A percentile compares a stretch with the other conserved stretches of the same genome.
Evolutionary conservation across 805 yeast species (phyloP).

Genomic region (Metschnikowia vanudenii): DNA sequence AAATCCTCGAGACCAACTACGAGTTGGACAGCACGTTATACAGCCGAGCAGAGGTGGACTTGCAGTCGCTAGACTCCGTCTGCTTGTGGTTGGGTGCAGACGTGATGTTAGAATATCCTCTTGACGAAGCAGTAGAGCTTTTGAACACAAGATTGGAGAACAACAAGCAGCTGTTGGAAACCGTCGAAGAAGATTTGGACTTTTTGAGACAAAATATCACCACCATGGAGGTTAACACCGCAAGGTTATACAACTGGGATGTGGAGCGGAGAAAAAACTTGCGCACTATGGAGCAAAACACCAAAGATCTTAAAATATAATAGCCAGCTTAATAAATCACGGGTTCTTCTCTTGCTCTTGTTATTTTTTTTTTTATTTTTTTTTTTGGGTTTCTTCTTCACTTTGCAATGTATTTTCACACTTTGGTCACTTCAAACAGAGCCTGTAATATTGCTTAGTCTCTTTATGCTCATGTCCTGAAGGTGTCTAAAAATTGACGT

Average conservation of each 20-base stretch:
- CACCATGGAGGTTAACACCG: constrained; percentile 96
- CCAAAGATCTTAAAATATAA: constrained; percentile 26
- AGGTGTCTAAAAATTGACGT: constrained; percentile 58
- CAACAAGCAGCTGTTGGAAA: constrained; percentile 56
- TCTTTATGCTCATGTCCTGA: constrained; percentile 33
- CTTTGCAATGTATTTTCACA: no score
- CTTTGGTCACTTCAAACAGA: no score
- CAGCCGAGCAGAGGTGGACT: constrained; percentile 73
- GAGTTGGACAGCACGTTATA: constrained; percentile 92
- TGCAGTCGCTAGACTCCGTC: constrained; percentile 56
- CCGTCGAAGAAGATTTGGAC: constrained; percentile 81
- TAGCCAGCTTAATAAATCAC: not conserved
- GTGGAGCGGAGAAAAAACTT: constrained; percentile 66
- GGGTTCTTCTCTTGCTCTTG: no score
- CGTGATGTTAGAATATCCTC: constrained; percentile 92
- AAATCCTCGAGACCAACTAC: constrained; percentile 64
- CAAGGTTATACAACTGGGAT: constrained; percentile 87
- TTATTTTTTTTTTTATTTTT: no score
- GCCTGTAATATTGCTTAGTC: no score
- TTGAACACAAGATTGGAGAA: constrained; percentile 58
- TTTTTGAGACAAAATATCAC: constrained; percentile 86
- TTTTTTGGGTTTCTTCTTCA: no score
- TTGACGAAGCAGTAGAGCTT: constrained; percentile 80
- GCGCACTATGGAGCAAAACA: constrained; percentile 31
- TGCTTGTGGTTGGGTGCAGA: constrained; percentile 98